Conservation (phyloP, 768 basidiomycete species). For the Boletus speciosus region DNA sequence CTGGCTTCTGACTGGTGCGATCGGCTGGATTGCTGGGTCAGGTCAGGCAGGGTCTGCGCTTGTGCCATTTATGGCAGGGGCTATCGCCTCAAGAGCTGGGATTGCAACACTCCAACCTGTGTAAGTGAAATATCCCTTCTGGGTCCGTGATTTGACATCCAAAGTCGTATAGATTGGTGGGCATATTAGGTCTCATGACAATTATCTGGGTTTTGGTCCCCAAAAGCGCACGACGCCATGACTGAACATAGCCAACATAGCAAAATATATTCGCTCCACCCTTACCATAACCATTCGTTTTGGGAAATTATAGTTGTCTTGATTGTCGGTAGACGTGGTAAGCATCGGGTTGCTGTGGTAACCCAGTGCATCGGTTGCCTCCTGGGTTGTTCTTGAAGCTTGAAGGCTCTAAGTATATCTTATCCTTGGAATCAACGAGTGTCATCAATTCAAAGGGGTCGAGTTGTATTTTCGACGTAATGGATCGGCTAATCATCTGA, state of each 20-base stretch:
- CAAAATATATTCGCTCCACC: background rate
- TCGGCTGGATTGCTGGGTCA: conserved; percentile 53
- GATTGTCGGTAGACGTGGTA: background rate
- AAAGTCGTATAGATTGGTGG: conserved; percentile 20
- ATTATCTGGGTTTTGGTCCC: conserved; percentile 39
- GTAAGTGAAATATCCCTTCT: conserved; percentile 31
- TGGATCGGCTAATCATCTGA: background rate
- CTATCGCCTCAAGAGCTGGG: conserved; percentile 39
- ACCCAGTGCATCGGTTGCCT: background rate
- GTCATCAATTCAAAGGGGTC: background rate
- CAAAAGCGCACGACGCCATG: conserved; percentile 10
- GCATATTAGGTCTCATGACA: conserved; percentile 39
- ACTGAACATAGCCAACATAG: background rate
- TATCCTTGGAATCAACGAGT: background rate
- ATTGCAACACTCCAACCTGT: conserved; percentile 47
- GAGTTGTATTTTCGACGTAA: background rate
- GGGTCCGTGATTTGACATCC: background rate
- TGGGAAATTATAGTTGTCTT: no score
- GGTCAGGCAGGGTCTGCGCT: conserved; percentile 50
- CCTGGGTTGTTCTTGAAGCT: background rate
- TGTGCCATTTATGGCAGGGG: conserved; percentile 51
- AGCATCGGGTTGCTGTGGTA: background rate
- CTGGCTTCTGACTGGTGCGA: conserved; percentile 34
- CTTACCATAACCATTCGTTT: background rate
- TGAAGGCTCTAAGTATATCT: background rate